Percentiles rank a stretch among this genome's conserved stretches.
phyloP scores from a whole-genome alignment of 108 stramenopile genomes.

The Schizochytrium sp. region DNA sequence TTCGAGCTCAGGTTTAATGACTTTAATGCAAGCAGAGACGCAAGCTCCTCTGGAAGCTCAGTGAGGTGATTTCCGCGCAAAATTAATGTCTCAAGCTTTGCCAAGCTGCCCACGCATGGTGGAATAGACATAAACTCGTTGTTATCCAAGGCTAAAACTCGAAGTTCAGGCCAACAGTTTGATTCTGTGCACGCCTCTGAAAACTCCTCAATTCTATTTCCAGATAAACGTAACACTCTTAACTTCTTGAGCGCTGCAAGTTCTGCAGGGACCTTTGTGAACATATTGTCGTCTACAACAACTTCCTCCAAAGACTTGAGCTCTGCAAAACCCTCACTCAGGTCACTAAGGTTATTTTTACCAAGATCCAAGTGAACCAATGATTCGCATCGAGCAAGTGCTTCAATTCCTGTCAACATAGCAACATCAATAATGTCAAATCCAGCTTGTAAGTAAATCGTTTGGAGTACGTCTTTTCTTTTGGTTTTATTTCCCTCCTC shows the following conservation, averaged over 20 bases:
- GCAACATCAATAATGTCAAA: no score
- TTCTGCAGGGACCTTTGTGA: background rate
- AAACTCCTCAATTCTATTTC: slow-evolving; percentile 42
- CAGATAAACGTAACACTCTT: background rate
- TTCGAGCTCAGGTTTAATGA: slow-evolving; percentile 14
- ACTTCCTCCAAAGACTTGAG: background rate
- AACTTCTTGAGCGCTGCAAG: background rate
- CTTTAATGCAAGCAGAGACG: background rate
- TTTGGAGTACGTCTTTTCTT: no score
- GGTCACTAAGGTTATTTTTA: background rate
- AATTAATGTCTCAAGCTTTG: background rate
- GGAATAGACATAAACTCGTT: background rate
- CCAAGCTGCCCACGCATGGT: background rate
- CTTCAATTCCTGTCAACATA: background rate
- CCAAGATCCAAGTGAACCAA: slow-evolving; percentile 11
- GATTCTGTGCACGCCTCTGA: background rate
- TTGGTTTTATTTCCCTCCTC: no score
- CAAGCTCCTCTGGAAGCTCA: background rate
- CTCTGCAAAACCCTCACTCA: background rate
- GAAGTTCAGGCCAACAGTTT: background rate
- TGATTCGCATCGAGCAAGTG: background rate
- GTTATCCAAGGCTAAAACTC: background rate
- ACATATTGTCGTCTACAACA: slow-evolving; percentile 17
- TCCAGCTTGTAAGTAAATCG: no score
- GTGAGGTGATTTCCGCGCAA: slow-evolving; percentile 43